phyloP scores from a whole-genome alignment of 2,329 filamentous ascomycete species.

The Zarea fungicola region DNA sequence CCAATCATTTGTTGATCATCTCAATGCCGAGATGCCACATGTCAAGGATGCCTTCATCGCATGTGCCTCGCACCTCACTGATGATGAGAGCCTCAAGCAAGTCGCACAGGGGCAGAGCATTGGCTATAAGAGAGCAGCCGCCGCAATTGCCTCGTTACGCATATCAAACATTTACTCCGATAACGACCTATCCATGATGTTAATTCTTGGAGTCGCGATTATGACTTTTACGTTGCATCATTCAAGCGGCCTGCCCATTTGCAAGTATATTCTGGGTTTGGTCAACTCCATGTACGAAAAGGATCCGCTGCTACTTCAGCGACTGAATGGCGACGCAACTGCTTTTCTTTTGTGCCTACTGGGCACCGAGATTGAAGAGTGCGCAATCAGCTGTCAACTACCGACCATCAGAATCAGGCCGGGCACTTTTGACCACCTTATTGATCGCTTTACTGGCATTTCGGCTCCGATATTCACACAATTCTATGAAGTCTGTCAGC shows the following conservation, averaged over 20 bases:
- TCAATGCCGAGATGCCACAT: conserved; percentile 5
- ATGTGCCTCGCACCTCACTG: conserved; percentile 10
- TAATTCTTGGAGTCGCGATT: conserved; percentile 13
- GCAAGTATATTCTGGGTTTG: conserved; percentile 6
- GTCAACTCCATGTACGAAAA: conserved; percentile 4
- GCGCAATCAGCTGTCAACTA: conserved; percentile 6
- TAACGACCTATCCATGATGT: conserved; percentile 7
- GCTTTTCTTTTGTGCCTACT: conserved; percentile 13
- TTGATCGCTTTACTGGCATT: conserved; percentile 13
- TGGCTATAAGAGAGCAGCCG: conserved; percentile 12
- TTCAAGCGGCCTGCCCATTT: background rate
- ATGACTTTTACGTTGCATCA: conserved; percentile 11
- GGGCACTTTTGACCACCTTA: background rate
- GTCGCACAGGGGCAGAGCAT: conserved; percentile 8
- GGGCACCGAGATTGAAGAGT: conserved; percentile 12
- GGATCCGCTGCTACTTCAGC: background rate
- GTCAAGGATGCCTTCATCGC: conserved; percentile 14
- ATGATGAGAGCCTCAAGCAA: conserved; percentile 6
- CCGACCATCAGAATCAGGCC: conserved; percentile 6
- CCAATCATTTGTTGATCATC: conserved; percentile 12
- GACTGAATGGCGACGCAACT: conserved; percentile 2
- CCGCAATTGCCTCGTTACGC: conserved; percentile 10
- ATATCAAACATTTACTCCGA: background rate
- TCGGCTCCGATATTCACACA: conserved; percentile 12
- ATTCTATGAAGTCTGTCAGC: conserved; percentile 11